phyloP scores from a whole-genome alignment of 208 protist species.

The Acanthamoeba pearcei region DNA sequence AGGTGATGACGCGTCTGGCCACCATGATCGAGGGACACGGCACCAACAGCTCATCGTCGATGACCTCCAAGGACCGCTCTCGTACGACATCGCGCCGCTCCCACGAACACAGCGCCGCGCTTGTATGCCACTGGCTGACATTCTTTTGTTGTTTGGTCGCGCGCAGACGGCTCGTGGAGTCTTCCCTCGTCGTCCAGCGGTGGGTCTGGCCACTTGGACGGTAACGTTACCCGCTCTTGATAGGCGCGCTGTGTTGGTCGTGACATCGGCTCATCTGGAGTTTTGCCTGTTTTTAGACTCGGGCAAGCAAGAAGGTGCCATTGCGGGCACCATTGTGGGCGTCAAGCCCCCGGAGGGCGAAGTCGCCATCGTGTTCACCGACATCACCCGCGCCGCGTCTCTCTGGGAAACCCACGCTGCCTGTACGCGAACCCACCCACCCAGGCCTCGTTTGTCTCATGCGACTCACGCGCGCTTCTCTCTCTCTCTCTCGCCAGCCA shows the following conservation, averaged over 20 bases:
- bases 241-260: too few species aligned
- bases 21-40: not conserved
- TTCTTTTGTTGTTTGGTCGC: not conserved
- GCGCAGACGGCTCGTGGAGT: not conserved
- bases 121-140: not conserved
- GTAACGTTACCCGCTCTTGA: too few species aligned
- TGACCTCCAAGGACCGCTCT: not conserved
- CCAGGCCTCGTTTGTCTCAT: rapidly evolving
- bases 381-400: not conserved
- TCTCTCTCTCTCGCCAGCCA: not conserved
- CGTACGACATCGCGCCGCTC: not conserved
- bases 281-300: not conserved
- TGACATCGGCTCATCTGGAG: not conserved
- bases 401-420: not conserved
- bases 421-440: not conserved
- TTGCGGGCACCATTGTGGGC: not conserved
- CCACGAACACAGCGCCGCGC: not conserved
- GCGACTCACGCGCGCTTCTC: not conserved
- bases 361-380: not conserved
- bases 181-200: conserved; percentile 16
- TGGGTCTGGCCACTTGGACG: too few species aligned
- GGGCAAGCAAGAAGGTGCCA: not conserved
- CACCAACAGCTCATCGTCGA: not conserved
- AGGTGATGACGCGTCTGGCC: conserved; percentile 42
- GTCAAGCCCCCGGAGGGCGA: not conserved